These are phyloP conservation scores for Pythium apleroticum DNA, from an alignment of 352 stramenopile species.

Conservation along the genomic window DNA sequence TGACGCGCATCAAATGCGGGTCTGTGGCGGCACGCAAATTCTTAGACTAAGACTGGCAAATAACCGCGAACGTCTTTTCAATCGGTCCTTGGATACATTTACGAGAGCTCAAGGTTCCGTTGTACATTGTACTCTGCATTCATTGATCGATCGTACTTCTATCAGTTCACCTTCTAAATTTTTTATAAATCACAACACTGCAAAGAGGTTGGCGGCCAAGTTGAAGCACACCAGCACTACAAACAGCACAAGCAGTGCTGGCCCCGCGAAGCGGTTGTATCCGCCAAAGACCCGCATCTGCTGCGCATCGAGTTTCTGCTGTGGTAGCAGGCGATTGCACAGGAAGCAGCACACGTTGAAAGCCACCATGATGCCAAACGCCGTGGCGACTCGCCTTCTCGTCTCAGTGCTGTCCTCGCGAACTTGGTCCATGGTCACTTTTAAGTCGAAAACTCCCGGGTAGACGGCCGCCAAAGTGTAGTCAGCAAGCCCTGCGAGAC, in stretches of 20 bases:
- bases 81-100: too few species aligned
- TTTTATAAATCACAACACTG: slow-evolving; percentile 6
- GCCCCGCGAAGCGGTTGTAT: slow-evolving; percentile 41
- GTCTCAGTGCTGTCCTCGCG: background rate
- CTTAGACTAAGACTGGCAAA: too few species aligned
- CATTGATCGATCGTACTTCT: too few species aligned
- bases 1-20: too few species aligned
- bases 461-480: slow-evolving; percentile 30
- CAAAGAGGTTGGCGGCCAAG: slow-evolving; percentile 4
- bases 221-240: slow-evolving; percentile 15
- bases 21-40: too few species aligned
- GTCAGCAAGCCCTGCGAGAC: slow-evolving; percentile 28
- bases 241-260: slow-evolving; percentile 33
- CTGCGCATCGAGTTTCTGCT: slow-evolving; percentile 42
- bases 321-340: slow-evolving; percentile 22
- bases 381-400: background rate
- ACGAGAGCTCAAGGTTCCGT: too few species aligned
- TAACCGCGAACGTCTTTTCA: too few species aligned
- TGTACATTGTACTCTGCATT: too few species aligned
- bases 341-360: slow-evolving; percentile 16
- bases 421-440: slow-evolving; percentile 6
- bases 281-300: slow-evolving; percentile 36
- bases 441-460: slow-evolving; percentile 7
- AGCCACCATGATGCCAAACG: slow-evolving; percentile 2
- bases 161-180: too few species aligned